Evolutionary conservation across 163 green algal genomes (phyloP).

Genomic region (Scenedesmus sp.): DNA sequence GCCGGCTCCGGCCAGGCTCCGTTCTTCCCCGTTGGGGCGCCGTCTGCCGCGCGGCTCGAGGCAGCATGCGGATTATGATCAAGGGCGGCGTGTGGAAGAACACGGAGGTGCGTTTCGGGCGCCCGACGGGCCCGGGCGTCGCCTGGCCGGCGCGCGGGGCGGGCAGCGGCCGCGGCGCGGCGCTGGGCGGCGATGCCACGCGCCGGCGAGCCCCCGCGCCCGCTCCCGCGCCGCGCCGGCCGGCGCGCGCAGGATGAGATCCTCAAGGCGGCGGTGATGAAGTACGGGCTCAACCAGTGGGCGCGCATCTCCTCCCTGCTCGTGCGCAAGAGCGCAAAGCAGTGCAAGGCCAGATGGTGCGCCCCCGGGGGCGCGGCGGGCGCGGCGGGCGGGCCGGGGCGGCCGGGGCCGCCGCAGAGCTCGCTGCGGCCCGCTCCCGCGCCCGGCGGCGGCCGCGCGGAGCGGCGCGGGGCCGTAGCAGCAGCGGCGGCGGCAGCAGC

Average conservation of each 20-base stretch:
- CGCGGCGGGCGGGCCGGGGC: no score
- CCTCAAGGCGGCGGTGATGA: slow-evolving; percentile 99
- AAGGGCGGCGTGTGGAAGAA: slow-evolving; percentile 96
- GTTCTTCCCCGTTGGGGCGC: no score
- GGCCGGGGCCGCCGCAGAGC: no score
- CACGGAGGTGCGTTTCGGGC: slow-evolving; percentile 76
- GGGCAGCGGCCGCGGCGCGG: not conserved
- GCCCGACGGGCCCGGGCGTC: no score
- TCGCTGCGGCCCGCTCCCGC: no score
- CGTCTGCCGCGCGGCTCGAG: no score
- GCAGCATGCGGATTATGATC: slow-evolving; percentile 53
- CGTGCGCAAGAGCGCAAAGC: slow-evolving; percentile 98
- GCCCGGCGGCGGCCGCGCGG: no score
- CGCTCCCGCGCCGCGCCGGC: not conserved
- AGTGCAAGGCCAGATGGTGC: slow-evolving; percentile 98
- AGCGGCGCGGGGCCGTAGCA: no score
- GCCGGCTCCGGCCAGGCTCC: no score
- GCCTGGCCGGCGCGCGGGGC: not conserved
- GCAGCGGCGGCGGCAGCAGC: no score
- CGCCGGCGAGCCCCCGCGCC: not conserved
- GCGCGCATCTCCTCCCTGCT: slow-evolving; percentile 97
- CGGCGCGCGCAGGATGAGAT: slow-evolving; percentile 95
- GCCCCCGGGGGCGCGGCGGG: no score
- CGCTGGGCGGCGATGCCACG: no score
- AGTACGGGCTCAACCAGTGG: slow-evolving; percentile 99